Base-by-base conservation (phyloP, 129 eudicot genomes). In the Flaveria robusta region DNA sequence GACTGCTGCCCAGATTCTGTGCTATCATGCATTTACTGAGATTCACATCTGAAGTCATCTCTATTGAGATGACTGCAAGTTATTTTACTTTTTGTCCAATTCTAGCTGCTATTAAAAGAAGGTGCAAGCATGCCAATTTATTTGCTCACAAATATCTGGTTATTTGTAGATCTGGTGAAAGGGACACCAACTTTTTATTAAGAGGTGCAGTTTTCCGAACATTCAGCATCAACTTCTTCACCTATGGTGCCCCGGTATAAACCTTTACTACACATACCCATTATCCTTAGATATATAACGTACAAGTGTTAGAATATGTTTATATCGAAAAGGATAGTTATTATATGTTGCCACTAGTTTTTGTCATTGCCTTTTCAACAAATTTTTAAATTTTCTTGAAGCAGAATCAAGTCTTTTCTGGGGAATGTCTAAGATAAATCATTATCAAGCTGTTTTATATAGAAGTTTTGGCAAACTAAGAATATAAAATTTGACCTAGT, bases 201-300 rank as follows among this genome's bases (percentile, higher is more conserved):
- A 86, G 96, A 77, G 93, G 93, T 64, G 81, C 93, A 79, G 89
- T 94, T 86, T 94, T 94, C 74, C 88, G 92, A 84, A 85, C 83
- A 62, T 94, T 94, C 76, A 94, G 92, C 77, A 94, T 94, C 90
- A 94, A 94, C 83, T 94, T 92, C 82, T 91, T 94, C 89, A 94
- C 99, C 69, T 94, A 94, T 83, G 99, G 99, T 65, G 93, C 91
- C 82, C 97, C 97, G 89, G 99, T 94, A 93, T 71, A 82, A 82
- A 83, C 78, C 79, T 86, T 34, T 80, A 73, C 68, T 71, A 27
- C 45, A 51, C 69, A 72, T 70, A 64, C 67, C 58, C 34, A 47
- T 68, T 56, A 74, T 72, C 70, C 37, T 49, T 64, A 7, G 59
- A 52, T 45, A 55, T 65, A 71, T 51, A 68, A 15, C 60, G 34